Conservation (phyloP, 768 basidiomycete genomes). For the Phylloporus rhodoxanthus region DNA sequence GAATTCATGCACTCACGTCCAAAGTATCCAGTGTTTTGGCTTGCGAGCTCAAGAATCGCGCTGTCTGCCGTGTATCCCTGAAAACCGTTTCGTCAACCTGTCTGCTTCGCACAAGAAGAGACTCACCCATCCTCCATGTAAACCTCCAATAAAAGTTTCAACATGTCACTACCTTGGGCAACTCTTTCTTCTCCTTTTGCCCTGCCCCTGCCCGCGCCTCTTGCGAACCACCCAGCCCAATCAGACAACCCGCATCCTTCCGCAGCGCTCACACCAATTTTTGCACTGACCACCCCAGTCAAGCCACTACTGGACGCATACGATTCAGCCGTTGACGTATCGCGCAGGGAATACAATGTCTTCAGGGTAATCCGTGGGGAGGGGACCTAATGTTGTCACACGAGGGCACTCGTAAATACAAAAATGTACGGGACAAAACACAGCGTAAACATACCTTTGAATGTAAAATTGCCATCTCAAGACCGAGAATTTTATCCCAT, state of each 20-base stretch:
- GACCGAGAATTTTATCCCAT: conserved; percentile 48
- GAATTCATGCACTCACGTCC: conserved; percentile 48
- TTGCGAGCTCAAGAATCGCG: conserved; percentile 72
- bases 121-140: conserved; percentile 76
- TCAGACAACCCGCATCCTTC: conserved; percentile 44
- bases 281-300: conserved; percentile 51
- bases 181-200: conserved; percentile 32
- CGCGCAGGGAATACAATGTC: conserved; percentile 61
- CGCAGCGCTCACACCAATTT: conserved; percentile 46
- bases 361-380: conserved; percentile 45
- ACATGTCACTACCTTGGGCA: conserved; percentile 46
- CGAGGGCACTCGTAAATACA: neutral
- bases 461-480: conserved; percentile 75
- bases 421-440: neutral
- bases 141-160: conserved; percentile 71
- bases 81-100: neutral
- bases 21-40: conserved; percentile 69
- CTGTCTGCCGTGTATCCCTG: conserved; percentile 55
- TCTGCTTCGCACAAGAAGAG: neutral
- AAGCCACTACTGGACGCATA: conserved; percentile 81
- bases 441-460: conserved; percentile 52
- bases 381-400: conserved; percentile 3
- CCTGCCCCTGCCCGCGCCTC: conserved; percentile 49
- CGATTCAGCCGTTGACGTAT: conserved; percentile 72
- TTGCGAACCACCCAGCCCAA: conserved; percentile 33